Evolutionary conservation across 345 rosid species (phyloP), one percentile per base, ranked within the genome.

Genomic region (Gossypium ekmanianum): DNA sequence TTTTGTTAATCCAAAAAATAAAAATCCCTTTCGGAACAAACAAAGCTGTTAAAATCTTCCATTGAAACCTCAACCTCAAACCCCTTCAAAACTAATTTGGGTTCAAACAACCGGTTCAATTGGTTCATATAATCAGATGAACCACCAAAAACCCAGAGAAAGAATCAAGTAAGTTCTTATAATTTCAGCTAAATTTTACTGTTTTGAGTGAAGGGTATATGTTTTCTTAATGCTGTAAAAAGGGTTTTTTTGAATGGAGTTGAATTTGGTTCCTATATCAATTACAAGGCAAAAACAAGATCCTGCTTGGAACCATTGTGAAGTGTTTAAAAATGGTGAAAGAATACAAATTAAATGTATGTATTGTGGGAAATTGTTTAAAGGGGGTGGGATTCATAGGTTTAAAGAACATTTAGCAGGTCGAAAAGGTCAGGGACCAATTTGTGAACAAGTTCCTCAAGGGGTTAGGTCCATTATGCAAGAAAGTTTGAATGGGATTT

Each of bases 331-430:
- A 82, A 84, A 86, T 76, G 98, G 91, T 7, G 92, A 88, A 20
- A 85, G 86, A 74, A 80, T 87, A 20, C 99, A 90, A 72, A 80
- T 95, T 76, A 91, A 86, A 80, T 95, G 99, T 67, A 13, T 85
- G 52, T 95, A 93, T 80, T 95, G 97, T 81, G 57, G 79, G 16
- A 93, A 95, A 74, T 54, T 95, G 68, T 93, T 95, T 61, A 91
- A 90, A 84, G 99, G 99, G 22, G 99, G 97, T 44, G 99, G 99
- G 16, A 91, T 95, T 81, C 91, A 94, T 66, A 89, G 98, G 81
- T 85, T 94, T 75, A 94, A 94, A 81, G 98, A 94, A 55, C 98
- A 95, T 72, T 88, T 95, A 61, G 97, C 99, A 0, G 90, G 97
- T 41, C 90, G 86, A 11, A 95, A 93, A 79, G 98, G 98, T 34